phyloP scores from a whole-genome alignment of 768 basidiomycete genomes.

The Termitomyces sp. region DNA sequence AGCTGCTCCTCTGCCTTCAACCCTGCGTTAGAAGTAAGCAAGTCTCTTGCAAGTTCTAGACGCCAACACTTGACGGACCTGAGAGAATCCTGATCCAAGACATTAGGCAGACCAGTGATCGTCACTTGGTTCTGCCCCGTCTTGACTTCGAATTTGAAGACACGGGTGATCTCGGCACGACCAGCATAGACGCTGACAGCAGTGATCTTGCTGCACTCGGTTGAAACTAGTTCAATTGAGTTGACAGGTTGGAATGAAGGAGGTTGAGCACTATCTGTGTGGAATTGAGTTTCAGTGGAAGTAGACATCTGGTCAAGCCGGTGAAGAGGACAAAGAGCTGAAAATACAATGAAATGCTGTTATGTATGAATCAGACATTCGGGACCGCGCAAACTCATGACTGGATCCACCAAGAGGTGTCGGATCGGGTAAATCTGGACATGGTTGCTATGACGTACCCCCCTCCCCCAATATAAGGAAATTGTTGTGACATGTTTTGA shows the following conservation, averaged over 20 bases:
- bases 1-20: constrained; percentile 38
- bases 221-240: constrained; percentile 24
- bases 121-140: constrained; percentile 35
- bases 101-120: constrained; percentile 31
- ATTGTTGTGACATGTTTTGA: no score
- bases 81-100: constrained; percentile 32
- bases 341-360: background rate
- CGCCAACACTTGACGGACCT: constrained; percentile 20
- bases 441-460: no score
- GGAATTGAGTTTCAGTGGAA: background rate
- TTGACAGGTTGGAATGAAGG: constrained; percentile 4
- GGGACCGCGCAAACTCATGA: background rate
- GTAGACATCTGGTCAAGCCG: background rate
- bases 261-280: background rate
- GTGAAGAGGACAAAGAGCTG: background rate
- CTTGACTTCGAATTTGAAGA: constrained; percentile 30
- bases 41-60: no score
- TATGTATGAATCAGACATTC: background rate
- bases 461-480: no score
- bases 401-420: no score
- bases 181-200: constrained; percentile 35
- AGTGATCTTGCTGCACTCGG: constrained; percentile 28
- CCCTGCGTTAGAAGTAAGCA: constrained; percentile 19
- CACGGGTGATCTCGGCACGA: constrained; percentile 35
- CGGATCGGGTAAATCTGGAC: no score